Evolutionary conservation across 2,329 filamentous ascomycete species (phyloP), one percentile per base, ranked within the genome.

Genomic region (Blastomyces gilchristii): DNA sequence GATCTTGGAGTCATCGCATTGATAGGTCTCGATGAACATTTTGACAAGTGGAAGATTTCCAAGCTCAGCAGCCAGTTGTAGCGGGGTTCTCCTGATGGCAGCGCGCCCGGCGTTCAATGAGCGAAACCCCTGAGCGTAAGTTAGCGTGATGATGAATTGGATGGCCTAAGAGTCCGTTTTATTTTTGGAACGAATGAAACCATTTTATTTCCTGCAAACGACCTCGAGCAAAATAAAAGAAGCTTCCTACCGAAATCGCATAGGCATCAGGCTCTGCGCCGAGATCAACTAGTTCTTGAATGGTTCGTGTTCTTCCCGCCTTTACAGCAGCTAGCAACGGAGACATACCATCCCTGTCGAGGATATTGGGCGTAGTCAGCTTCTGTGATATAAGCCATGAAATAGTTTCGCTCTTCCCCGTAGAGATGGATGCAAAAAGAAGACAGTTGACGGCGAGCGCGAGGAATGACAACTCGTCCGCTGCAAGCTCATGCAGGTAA

Each of bases 1-100:
- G n/a, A 61, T 53, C 31, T 61, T 53, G 18, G 59, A 52, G 34
- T 61, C 59, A 41, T 61, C 59, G 34, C 59, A 61, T 49, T 61
- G 31, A 8, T 54, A 61, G 12, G 37, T 41, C 47, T 61, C 59
- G n/a, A 61, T 61, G 34, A 61, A 61, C 45, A 61, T 28, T 31
- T 61, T 61, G 47, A 61, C 59, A 25, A 53, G 31, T n/a, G 59
- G 49, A 22, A 61, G 45, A 41, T 61, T 61, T 41, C 59, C 59
- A 37, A 52, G 59, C 47, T 25, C 45, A 2, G 59, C 59, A 52
- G 59, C 59, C 8, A 52, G 22, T 28, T 61, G 59, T 43, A 61
- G n/a, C 9, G 59, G 59, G 16, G 59, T 61, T 53, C 59, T 34
- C 37, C 22, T 61, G 22, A 61, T 54, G 18, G 59, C 18, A 34